Evolutionary conservation across 2,329 filamentous ascomycete genomes (phyloP), one percentile per base, ranked within the genome.

Genomic region (Truncatella angustata): DNA sequence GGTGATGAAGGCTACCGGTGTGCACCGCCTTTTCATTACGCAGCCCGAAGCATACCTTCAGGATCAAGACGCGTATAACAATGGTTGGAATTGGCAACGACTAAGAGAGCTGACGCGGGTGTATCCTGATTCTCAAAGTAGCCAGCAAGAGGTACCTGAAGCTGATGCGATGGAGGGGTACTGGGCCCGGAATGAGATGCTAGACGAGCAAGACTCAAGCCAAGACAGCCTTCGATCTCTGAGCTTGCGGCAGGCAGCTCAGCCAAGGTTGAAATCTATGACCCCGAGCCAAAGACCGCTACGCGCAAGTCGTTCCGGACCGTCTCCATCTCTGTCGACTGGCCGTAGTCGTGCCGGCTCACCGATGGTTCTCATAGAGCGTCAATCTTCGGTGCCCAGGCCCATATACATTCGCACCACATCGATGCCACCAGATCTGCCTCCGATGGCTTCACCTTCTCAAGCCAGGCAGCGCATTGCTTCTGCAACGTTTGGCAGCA

Each of bases 21-120:
- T 75, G 56, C 84, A 85, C 55, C 79, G 88, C 7, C 77, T 93
- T 11, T 93, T 88, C 68, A 77, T 92, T 53, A 93, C 89, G 1
- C 86, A 90, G 53, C 81, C 85, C 3, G 84, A 88, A 58, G 86
- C 86, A 1, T 93, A 93, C 58, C 70, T 89, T 2, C 89, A 93
- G 62, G 80, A 84, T 55, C 66, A 72, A 12, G 70, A 75, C 28
- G 74, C 79, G 4, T 77, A 79, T 34, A 75, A 79, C 39, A 64
- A 72, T 9, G 76, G 77, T 4, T 91, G 86, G 87, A 85, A 82
- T 1, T 93, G 89, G 89, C 84, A 85, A 58, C 79, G 78, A 42
- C 67, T 92, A 9, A 80, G 84, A 30, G 78, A 84, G 58, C 71
- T 91, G 21, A 82, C 80, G 45, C 77, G 82, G 4, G 73, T 81